Base-by-base conservation (phyloP, 441 rosid species). In the Corymbia calophylla region DNA sequence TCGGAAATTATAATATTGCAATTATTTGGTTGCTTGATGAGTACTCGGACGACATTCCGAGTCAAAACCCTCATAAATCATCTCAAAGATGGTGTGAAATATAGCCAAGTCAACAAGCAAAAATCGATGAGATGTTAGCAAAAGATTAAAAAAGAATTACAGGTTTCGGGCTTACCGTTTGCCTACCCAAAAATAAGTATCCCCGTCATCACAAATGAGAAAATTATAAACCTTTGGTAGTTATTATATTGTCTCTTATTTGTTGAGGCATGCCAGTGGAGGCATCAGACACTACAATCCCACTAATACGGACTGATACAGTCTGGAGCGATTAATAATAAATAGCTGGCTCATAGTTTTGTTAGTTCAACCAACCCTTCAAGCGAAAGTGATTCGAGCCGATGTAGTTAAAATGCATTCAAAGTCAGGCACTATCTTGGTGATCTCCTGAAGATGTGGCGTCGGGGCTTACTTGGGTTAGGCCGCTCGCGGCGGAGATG, bases 161-260 rank as follows among this genome's bases (percentile, higher is more conserved):
- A 19, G 9, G 7, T 16, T 31, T 64, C 3, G 2, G 12, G 12
- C 8, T 66, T n/a, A 2, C 23, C 9, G 1, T 31, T 66, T 8
- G 17, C 77, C 44, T 31, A 39, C 10, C 12, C 39, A 31, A 66
- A 66, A 66, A 31, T 66, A 8, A 66, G 44, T 31, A 31, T 66
- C 3, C 1, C 23, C 0, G 0, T 31, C 23, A 0, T 16, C 0
- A 19, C 70, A 15, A 64, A 64, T 15, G 70, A 10, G 17, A 3
- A n/a, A n/a, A 64, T 64, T 15, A 64, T n/a, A 15, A 64, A 16
- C 3, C 21, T 31, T 14, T 3, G 5, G 1, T n/a, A 18, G 0
- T 15, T 5, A 2, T 2, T 5, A 16, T 64, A 31, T 66, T 31
- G 12, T 16, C 77, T 66, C 77, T 66, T 31, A 31, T 23, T 16